Evolutionary conservation across 2,329 filamentous ascomycete species (phyloP).

Genomic region (Uncinocarpus reesii): DNA sequence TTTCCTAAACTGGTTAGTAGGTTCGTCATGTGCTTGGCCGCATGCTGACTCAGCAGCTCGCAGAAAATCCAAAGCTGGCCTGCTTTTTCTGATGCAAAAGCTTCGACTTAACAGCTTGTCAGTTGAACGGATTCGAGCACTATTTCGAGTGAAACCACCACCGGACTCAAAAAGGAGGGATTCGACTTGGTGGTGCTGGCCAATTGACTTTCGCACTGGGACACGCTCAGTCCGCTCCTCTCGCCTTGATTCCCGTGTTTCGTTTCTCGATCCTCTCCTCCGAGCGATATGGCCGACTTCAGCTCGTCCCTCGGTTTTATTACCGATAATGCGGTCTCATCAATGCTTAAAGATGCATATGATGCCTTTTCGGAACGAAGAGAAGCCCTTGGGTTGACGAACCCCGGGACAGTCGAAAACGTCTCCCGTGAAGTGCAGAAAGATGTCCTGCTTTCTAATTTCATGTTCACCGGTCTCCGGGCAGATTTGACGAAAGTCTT

Average conservation of each 20-base stretch:
- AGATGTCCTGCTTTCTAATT: slow-evolving; percentile 91
- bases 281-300: slow-evolving; percentile 33
- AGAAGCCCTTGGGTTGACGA: slow-evolving; percentile 75
- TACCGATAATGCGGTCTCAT: slow-evolving; percentile 61
- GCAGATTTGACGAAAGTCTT: slow-evolving; percentile 96
- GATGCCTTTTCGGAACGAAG: slow-evolving; percentile 73
- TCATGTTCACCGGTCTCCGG: slow-evolving; percentile 91
- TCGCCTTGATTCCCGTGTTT: neutral
- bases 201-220: neutral
- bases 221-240: neutral
- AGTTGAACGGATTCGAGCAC: neutral
- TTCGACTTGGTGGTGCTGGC: neutral
- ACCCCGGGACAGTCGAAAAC: slow-evolving; percentile 85
- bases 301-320: slow-evolving; percentile 53
- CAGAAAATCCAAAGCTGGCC: slow-evolving; percentile 8
- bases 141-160: neutral
- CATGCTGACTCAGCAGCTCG: slow-evolving; percentile 2
- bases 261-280: neutral
- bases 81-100: slow-evolving; percentile 12
- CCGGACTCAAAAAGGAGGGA: neutral
- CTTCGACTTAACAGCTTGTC: neutral
- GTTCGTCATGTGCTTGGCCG: neutral
- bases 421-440: slow-evolving; percentile 86
- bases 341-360: slow-evolving; percentile 64
- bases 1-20: slow-evolving; percentile 8